Conservation (phyloP, 352 stramenopile genomes). For the Pythium scleroteichum region DNA sequence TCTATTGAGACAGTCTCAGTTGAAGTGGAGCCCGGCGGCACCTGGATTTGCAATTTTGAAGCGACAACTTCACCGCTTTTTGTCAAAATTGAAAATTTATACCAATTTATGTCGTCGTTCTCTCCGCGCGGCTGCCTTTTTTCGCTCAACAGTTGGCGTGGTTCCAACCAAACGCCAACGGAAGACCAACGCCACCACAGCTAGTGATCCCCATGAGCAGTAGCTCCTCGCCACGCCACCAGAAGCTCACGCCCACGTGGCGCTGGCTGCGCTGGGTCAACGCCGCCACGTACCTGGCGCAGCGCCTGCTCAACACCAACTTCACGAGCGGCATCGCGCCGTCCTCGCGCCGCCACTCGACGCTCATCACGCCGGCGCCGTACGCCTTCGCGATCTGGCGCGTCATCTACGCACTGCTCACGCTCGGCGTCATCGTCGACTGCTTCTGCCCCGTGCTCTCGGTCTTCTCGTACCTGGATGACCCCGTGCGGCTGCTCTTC, state of each 20-base stretch:
- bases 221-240: constrained; percentile 1
- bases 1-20: too few species aligned
- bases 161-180: constrained; percentile 7
- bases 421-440: constrained; percentile 63
- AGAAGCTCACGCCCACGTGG: constrained; percentile 19
- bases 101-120: not conserved
- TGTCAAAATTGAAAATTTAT: not conserved
- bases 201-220: constrained; percentile 1
- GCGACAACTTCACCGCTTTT: not conserved
- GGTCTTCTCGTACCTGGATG: constrained; percentile 46
- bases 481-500: constrained; percentile 61
- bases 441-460: constrained; percentile 63
- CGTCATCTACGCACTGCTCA: constrained; percentile 57
- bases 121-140: not conserved
- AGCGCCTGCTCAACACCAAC: constrained; percentile 25
- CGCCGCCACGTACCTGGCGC: constrained; percentile 18
- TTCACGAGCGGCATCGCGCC: constrained; percentile 40
- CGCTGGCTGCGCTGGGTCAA: constrained; percentile 26
- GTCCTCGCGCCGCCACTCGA: constrained; percentile 63
- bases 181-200: not conserved
- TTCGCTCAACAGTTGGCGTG: constrained; percentile 5
- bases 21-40: not conserved
- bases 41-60: constrained; percentile 5
- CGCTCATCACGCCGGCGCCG: constrained; percentile 71
- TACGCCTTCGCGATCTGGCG: constrained; percentile 81